phyloP scores from a whole-genome alignment of 2,329 filamentous ascomycete genomes.

The Periconia sp. region DNA sequence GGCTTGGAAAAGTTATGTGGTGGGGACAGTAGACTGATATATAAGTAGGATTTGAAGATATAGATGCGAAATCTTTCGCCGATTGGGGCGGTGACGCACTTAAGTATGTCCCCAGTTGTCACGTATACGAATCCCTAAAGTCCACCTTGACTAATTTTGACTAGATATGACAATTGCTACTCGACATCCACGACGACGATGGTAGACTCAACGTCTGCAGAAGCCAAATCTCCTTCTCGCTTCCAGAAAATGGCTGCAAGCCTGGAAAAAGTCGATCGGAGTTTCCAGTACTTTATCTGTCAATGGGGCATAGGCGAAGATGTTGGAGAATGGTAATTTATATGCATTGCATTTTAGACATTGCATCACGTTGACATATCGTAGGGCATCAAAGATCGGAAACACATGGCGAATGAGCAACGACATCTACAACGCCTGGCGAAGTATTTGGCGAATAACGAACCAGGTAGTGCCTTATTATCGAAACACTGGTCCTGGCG shows the following conservation, averaged over 20 bases:
- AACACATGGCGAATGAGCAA: slow-evolving; percentile 46
- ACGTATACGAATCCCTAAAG: too few species aligned
- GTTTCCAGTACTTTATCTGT: slow-evolving; percentile 45
- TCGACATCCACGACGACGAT: slow-evolving; percentile 40
- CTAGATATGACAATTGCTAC: slow-evolving; percentile 44
- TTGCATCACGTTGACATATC: neutral
- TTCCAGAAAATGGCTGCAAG: slow-evolving; percentile 37
- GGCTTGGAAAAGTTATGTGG: slow-evolving; percentile 40
- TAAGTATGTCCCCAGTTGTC: slow-evolving; percentile 52
- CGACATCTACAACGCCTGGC: slow-evolving; percentile 44
- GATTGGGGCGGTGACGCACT: slow-evolving; percentile 48
- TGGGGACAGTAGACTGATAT: slow-evolving; percentile 51
- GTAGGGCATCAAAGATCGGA: slow-evolving; percentile 36
- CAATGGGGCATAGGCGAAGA: slow-evolving; percentile 48
- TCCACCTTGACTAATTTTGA: slow-evolving; percentile 47
- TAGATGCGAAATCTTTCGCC: slow-evolving; percentile 65
- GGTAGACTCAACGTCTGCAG: slow-evolving; percentile 39
- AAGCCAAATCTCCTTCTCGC: slow-evolving; percentile 33
- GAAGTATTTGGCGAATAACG: slow-evolving; percentile 41
- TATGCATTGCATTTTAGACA: too few species aligned
- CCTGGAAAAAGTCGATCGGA: slow-evolving; percentile 34
- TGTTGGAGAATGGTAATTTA: slow-evolving; percentile 35
- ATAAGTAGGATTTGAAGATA: slow-evolving; percentile 61
- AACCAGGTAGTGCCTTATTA: slow-evolving; percentile 41
- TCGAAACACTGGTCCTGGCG: slow-evolving; percentile 31